A percentile compares a stretch with the other conserved stretches of the same genome.
Conservation (phyloP, 192 early-diverging fungal genomes). For the Chytriomyces sp. region DNA sequence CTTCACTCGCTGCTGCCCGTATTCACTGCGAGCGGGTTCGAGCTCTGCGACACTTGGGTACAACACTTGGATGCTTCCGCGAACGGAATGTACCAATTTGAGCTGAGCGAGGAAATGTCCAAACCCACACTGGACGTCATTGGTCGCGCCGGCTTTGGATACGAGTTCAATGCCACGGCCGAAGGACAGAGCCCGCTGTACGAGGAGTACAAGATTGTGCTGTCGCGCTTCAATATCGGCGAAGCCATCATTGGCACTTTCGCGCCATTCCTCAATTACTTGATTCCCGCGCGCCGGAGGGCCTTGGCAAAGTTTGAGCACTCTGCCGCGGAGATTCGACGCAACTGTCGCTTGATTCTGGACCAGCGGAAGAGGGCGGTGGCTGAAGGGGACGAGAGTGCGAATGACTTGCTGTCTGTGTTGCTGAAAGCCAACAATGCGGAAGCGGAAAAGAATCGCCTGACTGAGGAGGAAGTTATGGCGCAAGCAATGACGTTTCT, state of each 20-base stretch:
- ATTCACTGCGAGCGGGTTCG: background rate
- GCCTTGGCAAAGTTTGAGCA: background rate
- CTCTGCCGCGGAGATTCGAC: background rate
- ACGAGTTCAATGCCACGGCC: slow-evolving; percentile 14
- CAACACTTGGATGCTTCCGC: background rate
- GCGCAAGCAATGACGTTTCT: slow-evolving; percentile 11
- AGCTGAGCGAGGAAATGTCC: background rate
- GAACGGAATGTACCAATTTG: background rate
- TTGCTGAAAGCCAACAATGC: slow-evolving; percentile 7
- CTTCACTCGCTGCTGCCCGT: background rate
- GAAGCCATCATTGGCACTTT: background rate
- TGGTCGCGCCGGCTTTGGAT: slow-evolving; percentile 20
- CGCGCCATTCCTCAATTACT: slow-evolving; percentile 1
- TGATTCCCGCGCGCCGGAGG: background rate
- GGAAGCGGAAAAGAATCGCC: background rate
- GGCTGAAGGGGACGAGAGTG: background rate
- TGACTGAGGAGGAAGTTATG: slow-evolving; percentile 13
- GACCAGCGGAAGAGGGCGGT: background rate
- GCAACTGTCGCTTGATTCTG: background rate
- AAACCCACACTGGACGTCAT: slow-evolving; percentile 19
- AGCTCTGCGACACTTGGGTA: background rate
- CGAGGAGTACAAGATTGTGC: background rate
- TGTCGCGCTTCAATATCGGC: background rate
- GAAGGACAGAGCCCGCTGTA: background rate
- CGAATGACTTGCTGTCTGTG: background rate